These are phyloP conservation scores for Anethum foeniculum DNA, from an alignment of 140 eudicot species.

Conservation along the genomic window DNA sequence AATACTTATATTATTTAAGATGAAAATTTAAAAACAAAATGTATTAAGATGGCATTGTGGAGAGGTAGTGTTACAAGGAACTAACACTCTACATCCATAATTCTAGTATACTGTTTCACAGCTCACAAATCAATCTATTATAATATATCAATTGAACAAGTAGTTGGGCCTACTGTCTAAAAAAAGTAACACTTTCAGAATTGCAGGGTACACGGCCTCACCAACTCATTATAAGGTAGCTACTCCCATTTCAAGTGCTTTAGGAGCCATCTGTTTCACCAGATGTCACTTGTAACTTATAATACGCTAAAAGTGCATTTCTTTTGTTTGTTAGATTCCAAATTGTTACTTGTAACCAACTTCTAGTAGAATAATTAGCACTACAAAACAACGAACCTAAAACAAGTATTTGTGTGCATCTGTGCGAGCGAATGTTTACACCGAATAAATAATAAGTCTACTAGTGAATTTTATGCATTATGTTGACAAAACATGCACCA, in stretches of 20 bases:
- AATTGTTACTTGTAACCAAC: not conserved
- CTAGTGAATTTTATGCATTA: not conserved
- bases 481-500: not conserved
- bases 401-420: not conserved
- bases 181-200: not conserved
- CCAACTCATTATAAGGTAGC: not conserved
- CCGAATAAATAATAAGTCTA: not conserved
- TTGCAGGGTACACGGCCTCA: not conserved
- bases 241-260: not conserved
- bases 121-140: not conserved
- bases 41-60: not conserved
- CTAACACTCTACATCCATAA: not conserved
- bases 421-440: not conserved
- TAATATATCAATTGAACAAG: not conserved
- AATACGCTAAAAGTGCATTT: no score
- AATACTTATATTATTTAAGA: not conserved
- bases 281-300: not conserved
- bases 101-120: not conserved
- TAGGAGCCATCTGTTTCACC: not conserved
- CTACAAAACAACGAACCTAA: not conserved
- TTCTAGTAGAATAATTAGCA: no score
- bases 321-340: not conserved
- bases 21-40: not conserved
- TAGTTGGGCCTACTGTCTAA: not conserved
- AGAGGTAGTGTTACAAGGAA: not conserved